phyloP scores from a whole-genome alignment of 805 yeast genomes.

The Saturnispora saitoi region DNA sequence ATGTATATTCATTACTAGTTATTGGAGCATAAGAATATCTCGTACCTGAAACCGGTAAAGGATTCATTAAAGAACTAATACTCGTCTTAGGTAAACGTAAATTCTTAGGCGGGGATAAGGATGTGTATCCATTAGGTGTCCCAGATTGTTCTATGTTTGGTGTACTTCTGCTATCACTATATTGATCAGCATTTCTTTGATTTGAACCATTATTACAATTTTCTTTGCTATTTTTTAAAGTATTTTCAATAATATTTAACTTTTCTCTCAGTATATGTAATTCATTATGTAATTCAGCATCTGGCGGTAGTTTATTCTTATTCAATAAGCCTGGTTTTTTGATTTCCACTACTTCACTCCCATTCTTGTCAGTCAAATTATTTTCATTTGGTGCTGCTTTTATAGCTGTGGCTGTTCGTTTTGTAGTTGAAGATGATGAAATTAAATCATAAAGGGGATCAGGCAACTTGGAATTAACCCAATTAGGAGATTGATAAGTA shows the following conservation, averaged over 20 bases:
- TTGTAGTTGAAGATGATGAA: too few relatives aligned
- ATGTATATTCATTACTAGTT: not conserved
- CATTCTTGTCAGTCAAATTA: not conserved
- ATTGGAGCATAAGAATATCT: not conserved
- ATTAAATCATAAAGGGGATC: not conserved
- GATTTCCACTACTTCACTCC: too few relatives aligned
- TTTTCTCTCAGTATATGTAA: slow-evolving; percentile 1
- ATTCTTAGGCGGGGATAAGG: not conserved
- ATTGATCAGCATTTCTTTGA: not conserved
- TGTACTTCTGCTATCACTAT: not conserved
- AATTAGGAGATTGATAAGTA: slow-evolving; percentile 24
- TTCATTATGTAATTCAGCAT: not conserved
- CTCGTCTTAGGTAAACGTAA: slow-evolving; percentile 2
- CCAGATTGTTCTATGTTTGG: not conserved
- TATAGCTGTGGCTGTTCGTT: not conserved
- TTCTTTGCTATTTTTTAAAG: not conserved
- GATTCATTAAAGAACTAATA: slow-evolving; percentile 8
- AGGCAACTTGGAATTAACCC: slow-evolving; percentile 17
- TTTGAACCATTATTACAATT: not conserved
- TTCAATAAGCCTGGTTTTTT: not conserved
- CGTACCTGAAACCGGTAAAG: slow-evolving; percentile 2
- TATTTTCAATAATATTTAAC: slow-evolving; percentile 5
- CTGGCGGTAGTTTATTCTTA: not conserved
- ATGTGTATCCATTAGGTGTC: not conserved
- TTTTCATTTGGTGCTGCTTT: not conserved